Evolutionary conservation across 495 filamentous ascomycete genomes (phyloP).

Genomic region (Recurvomyces mirabilis): DNA sequence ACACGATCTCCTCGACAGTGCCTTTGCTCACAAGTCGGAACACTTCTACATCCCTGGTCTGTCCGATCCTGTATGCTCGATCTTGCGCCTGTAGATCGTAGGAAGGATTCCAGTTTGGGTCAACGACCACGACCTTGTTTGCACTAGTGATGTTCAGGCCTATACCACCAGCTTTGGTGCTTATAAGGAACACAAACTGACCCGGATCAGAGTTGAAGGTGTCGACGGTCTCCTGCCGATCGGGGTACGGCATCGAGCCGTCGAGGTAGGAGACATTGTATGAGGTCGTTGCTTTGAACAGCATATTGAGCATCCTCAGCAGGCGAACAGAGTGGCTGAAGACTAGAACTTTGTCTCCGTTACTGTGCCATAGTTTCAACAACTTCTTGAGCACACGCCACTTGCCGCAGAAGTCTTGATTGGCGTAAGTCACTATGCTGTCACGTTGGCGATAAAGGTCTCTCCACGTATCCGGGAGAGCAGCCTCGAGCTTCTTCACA

Average conservation of each 20-base stretch:
- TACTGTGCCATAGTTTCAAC: constrained; percentile 77
- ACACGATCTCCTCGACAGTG: constrained; percentile 95
- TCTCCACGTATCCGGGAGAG: constrained; percentile 66
- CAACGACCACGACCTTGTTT: constrained; percentile 95
- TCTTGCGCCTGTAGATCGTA: constrained; percentile 95
- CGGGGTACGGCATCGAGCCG: constrained; percentile 76
- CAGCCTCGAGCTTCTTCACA: constrained; percentile 61
- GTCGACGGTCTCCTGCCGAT: constrained; percentile 65
- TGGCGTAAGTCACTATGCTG: constrained; percentile 69
- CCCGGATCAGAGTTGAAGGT: constrained; percentile 83
- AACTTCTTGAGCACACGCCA: constrained; percentile 88
- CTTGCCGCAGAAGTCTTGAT: constrained; percentile 91
- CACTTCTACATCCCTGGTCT: constrained; percentile 86
- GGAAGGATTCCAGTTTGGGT: constrained; percentile 95
- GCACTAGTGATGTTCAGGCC: constrained; percentile 94
- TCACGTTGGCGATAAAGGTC: constrained; percentile 64
- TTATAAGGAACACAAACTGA: constrained; percentile 94
- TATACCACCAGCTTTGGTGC: constrained; percentile 79
- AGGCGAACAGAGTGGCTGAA: constrained; percentile 85
- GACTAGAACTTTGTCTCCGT: constrained; percentile 84
- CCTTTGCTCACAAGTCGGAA: constrained; percentile 87
- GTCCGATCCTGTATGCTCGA: constrained; percentile 90
- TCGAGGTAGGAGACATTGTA: constrained; percentile 91
- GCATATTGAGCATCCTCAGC: constrained; percentile 70
- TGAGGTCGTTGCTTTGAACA: constrained; percentile 71